Evolutionary conservation across 495 filamentous ascomycete species (phyloP), one percentile per base, ranked within the genome.

Genomic region (Monascus purpureus): DNA sequence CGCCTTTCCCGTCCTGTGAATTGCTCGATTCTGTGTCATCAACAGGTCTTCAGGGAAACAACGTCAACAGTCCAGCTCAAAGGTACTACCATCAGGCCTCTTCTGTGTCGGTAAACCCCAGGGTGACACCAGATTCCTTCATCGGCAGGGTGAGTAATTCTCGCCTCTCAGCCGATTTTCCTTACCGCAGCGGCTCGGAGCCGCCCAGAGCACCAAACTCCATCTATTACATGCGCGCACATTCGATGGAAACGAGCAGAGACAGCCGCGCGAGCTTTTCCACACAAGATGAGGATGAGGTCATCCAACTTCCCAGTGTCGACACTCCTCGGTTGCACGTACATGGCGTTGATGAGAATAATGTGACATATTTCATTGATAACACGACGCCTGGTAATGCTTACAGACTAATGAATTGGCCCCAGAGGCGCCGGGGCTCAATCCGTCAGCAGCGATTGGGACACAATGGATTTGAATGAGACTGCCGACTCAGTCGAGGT

Each of bases 141-240:
- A n/a, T n/a, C n/a, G 20, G 20, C 9, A 22, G 20, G 20, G 20
- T 22, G 20, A 22, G 9, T 4, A 22, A 22, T 22, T 9, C 13
- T 31, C 6, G 8, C 27, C 5, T 6, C n/a, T 19, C 37, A 17
- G 28, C 34, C 5, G 37, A 36, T 18, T 28, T 35, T 15, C 29
- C 26, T 14, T 22, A 40, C 15, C 31, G 44, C 28, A 24, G 29
- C 25, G 12, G 24, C 8, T 32, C 45, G 9, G 13, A 24, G 18
- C 27, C 31, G 20, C 32, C 41, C 1, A 43, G 38, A 6, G 34
- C 45, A 14, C 29, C 35, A 2, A 41, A 43, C n/a, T 49, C 49
- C 2, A 42, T 61, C n/a, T 50, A 55, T 30, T 49, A 40, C 29
- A 50, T 63, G 53, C 55, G 56, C 26, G 59, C 59, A 8, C 55